These are phyloP conservation scores for Cyberlindnera petersonii DNA, from an alignment of 805 yeast genomes.

Conservation along the genomic window DNA sequence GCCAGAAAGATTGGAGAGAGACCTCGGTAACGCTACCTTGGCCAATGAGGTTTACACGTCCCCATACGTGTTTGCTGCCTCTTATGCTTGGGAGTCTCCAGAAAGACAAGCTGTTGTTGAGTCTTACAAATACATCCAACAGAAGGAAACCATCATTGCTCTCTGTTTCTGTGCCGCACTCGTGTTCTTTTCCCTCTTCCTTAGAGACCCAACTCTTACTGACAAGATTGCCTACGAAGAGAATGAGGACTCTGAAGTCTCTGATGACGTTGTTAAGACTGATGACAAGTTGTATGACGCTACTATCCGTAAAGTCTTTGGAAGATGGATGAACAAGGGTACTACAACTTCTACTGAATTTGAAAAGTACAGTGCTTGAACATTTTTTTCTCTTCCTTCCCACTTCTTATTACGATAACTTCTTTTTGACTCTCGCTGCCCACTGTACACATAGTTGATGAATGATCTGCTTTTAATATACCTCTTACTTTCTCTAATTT, in stretches of 20 bases:
- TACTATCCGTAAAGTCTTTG: constrained; percentile 8
- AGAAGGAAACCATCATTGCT: constrained; percentile 52
- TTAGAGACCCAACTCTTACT: constrained; percentile 48
- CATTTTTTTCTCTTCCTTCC: too few relatives aligned
- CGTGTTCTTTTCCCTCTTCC: constrained; percentile 41
- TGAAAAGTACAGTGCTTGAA: background rate
- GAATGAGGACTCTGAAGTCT: constrained; percentile 12
- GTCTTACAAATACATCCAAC: constrained; percentile 59
- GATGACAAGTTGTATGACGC: constrained; percentile 6
- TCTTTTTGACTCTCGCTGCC: too few relatives aligned
- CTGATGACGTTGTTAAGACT: constrained; percentile 18
- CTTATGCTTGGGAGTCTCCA: constrained; percentile 59
- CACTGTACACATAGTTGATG: too few relatives aligned
- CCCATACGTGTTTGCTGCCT: constrained; percentile 47
- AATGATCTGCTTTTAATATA: too few relatives aligned
- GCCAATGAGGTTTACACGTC: constrained; percentile 46
- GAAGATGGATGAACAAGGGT: background rate
- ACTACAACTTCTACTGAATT: background rate
- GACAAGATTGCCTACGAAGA: constrained; percentile 26
- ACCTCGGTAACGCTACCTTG: constrained; percentile 34
- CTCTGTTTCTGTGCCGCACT: constrained; percentile 48
- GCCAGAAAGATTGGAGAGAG: constrained; percentile 37
- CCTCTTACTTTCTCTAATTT: constrained; percentile 3
- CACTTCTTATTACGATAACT: too few relatives aligned
- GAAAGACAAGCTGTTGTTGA: constrained; percentile 53